Percentiles rank a stretch among this genome's conserved stretches.
Evolutionary conservation across 2,329 filamentous ascomycete genomes (phyloP).

Genomic region (Colletotrichum trifolii): DNA sequence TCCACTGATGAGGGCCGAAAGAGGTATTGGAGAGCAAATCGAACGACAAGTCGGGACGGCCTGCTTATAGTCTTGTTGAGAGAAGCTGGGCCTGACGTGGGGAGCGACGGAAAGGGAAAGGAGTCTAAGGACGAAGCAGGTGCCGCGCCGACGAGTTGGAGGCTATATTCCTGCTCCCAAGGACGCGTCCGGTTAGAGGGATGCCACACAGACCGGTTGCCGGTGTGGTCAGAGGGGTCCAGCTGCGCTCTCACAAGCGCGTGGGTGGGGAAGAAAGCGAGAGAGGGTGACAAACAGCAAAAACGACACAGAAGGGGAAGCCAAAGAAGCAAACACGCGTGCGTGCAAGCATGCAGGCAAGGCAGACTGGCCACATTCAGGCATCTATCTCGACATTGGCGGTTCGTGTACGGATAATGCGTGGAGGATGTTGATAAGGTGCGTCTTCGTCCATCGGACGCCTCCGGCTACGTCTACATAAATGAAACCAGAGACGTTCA

Average conservation of each 20-base stretch:
- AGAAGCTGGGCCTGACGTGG: conserved; percentile 5
- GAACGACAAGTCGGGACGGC: conserved; percentile 10
- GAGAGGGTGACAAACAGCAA: background rate
- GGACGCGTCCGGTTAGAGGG: conserved; percentile 19
- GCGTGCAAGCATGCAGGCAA: background rate
- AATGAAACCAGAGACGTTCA: conserved; percentile 2
- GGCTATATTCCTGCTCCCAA: conserved; percentile 11
- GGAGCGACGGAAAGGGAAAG: conserved; percentile 32
- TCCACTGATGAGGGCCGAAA: conserved; percentile 1
- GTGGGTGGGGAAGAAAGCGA: background rate
- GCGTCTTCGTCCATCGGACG: conserved; percentile 8
- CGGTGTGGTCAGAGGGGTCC: background rate
- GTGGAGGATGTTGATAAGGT: background rate
- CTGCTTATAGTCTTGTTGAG: conserved; percentile 18
- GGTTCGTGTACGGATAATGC: background rate
- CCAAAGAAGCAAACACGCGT: conserved; percentile 9
- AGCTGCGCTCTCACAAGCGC: no score
- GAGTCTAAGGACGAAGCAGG: conserved; percentile 15
- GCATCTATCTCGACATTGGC: conserved; percentile 4
- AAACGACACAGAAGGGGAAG: conserved; percentile 1
- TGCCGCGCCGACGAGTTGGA: conserved; percentile 27
- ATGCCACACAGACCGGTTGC: conserved; percentile 18
- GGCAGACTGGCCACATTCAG: background rate
- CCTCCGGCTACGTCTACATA: conserved; percentile 10
- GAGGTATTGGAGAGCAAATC: conserved; percentile 1